phyloP scores from a whole-genome alignment of 345 rosid genomes.

The Camelina sativa region DNA sequence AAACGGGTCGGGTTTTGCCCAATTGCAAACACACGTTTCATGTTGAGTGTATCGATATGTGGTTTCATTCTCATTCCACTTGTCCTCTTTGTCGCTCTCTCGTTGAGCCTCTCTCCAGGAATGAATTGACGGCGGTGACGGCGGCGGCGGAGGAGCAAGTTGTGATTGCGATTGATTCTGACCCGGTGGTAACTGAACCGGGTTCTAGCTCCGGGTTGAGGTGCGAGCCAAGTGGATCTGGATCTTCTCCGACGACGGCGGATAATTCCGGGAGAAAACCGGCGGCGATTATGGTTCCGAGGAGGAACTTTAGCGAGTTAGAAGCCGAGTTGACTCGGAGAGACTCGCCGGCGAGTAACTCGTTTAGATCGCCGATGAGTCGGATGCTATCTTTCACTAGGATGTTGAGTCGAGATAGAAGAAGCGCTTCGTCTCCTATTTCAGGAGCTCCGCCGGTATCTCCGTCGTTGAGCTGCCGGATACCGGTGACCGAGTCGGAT shows the following conservation, averaged over 20 bases:
- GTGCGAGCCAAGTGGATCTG: constrained; percentile 28
- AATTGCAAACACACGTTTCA: constrained; percentile 88
- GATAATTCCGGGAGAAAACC: constrained; percentile 49
- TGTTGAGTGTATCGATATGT: constrained; percentile 88
- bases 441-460: constrained; percentile 32
- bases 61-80: constrained; percentile 91
- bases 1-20: constrained; percentile 79
- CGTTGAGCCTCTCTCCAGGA: constrained; percentile 51
- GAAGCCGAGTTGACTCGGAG: constrained; percentile 41
- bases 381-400: constrained; percentile 64
- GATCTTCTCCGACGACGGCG: constrained; percentile 31
- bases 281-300: constrained; percentile 48
- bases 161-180: constrained; percentile 24
- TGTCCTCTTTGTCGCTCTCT: constrained; percentile 91
- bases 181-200: constrained; percentile 39
- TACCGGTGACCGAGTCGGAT: constrained; percentile 46
- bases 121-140: not conserved
- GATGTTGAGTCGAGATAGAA: constrained; percentile 59
- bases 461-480: constrained; percentile 30
- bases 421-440: constrained; percentile 42
- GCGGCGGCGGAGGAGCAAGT: constrained; percentile 21
- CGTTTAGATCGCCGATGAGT: constrained; percentile 62
- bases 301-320: constrained; percentile 42
- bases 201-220: constrained; percentile 42
- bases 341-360: constrained; percentile 46